Evolutionary conservation across 169 alveolate genomes (phyloP).

Genomic region (Cryptosporidium sp.): DNA sequence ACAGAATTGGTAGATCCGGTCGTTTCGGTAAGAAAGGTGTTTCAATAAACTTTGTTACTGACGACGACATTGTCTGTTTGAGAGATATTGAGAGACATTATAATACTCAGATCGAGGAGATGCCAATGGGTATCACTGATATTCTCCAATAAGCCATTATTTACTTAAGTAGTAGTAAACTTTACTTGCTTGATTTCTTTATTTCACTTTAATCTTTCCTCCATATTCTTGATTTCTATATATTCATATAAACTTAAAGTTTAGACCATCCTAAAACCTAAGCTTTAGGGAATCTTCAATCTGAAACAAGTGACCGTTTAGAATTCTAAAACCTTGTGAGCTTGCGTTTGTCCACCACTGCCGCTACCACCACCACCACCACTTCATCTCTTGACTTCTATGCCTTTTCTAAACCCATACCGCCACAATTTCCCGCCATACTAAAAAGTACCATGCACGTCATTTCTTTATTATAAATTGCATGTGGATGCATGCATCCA

Average conservation of each 20-base stretch:
- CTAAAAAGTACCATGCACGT: not conserved
- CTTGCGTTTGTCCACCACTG: too few relatives aligned
- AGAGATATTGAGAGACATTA: constrained; percentile 97
- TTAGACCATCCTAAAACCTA: too few relatives aligned
- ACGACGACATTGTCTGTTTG: constrained; percentile 93
- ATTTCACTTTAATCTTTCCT: not conserved
- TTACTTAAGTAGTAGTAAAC: constrained; percentile 28
- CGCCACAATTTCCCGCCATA: not conserved
- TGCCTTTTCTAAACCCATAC: not conserved
- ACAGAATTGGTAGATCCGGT: constrained; percentile 99
- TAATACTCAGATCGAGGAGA: constrained; percentile 98
- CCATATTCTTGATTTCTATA: not conserved
- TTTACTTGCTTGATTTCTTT: constrained; percentile 26
- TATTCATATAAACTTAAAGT: too few relatives aligned
- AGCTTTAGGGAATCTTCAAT: too few relatives aligned
- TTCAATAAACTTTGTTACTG: constrained; percentile 98
- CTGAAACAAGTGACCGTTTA: too few relatives aligned
- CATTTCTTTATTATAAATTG: not conserved
- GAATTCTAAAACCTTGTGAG: too few relatives aligned
- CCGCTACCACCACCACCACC: not conserved
- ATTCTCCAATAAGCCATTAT: constrained; percentile 77
- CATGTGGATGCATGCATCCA: not conserved
- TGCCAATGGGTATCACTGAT: constrained; percentile 97
- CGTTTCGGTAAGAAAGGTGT: constrained; percentile 99
- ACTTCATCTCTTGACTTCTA: not conserved